Percentiles rank a stretch among this genome's conserved stretches.
phyloP scores from a whole-genome alignment of 2,329 filamentous ascomycete species.

The Ilyonectria sp. region DNA sequence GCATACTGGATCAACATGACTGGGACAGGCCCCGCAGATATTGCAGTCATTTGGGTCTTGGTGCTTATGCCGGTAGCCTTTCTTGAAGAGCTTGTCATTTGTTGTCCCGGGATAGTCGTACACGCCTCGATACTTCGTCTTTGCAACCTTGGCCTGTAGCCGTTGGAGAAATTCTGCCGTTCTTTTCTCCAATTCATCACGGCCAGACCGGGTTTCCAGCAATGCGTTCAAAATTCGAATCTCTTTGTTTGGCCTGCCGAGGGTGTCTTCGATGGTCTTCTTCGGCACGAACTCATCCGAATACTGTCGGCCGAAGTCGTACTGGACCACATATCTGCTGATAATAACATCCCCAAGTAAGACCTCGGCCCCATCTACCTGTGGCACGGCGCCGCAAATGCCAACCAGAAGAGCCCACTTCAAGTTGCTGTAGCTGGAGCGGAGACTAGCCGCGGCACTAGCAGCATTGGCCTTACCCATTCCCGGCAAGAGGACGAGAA shows the following conservation, averaged over 20 bases:
- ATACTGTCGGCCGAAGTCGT: constrained; percentile 49
- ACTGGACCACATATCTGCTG: constrained; percentile 48
- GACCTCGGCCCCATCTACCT: constrained; percentile 33
- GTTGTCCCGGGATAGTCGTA: constrained; percentile 47
- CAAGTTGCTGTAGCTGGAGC: constrained; percentile 52
- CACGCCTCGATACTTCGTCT: not conserved
- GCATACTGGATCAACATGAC: constrained; percentile 21
- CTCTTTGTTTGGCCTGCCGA: constrained; percentile 40
- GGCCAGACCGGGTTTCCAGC: constrained; percentile 36
- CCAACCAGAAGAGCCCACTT: constrained; percentile 55
- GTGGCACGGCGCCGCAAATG: constrained; percentile 56
- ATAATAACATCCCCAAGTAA: constrained; percentile 53
- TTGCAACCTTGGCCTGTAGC: not conserved
- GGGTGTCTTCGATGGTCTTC: constrained; percentile 43
- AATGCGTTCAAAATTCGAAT: constrained; percentile 47
- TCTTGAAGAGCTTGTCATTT: constrained; percentile 50
- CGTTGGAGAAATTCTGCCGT: not conserved
- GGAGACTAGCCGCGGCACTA: constrained; percentile 45
- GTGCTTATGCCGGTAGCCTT: constrained; percentile 53
- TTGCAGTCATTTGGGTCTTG: constrained; percentile 9
- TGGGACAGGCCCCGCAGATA: constrained; percentile 23
- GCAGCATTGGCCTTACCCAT: constrained; percentile 52
- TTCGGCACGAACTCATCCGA: constrained; percentile 44
- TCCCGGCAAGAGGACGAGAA: constrained; percentile 43
- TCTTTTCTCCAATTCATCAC: not conserved